These are phyloP conservation scores for Kewa caespitosa DNA, from an alignment of 179 eudicot genomes.

Conservation along the genomic window DNA sequence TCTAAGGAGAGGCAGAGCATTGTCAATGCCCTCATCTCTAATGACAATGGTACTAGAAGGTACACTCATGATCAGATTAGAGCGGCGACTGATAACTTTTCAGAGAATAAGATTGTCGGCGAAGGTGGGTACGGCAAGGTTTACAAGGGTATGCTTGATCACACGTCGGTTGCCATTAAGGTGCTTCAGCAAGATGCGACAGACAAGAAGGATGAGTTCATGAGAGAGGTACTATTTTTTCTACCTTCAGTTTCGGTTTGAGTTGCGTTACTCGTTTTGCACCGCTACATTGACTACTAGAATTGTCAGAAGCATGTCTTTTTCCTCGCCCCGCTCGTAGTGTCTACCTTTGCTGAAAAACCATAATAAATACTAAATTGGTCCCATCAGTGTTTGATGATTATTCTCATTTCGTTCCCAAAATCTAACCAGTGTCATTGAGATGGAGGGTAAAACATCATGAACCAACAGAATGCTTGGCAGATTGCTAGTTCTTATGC, in stretches of 20 bases:
- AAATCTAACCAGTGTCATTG: too few relatives aligned
- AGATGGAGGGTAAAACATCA: too few relatives aligned
- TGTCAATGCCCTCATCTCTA: conserved; percentile 47
- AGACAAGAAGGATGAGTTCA: conserved; percentile 70
- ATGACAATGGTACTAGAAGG: conserved; percentile 60
- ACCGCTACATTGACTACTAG: too few relatives aligned
- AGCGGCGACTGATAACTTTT: conserved; percentile 59
- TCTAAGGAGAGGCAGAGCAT: conserved; percentile 57
- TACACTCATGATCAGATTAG: conserved; percentile 59
- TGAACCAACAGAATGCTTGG: too few relatives aligned
- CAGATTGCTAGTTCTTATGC: too few relatives aligned
- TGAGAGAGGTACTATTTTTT: conserved; percentile 57
- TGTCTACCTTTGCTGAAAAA: too few relatives aligned
- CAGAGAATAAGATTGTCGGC: conserved; percentile 60
- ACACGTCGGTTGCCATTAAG: conserved; percentile 76
- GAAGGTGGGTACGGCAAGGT: conserved; percentile 89
- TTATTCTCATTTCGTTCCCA: too few relatives aligned
- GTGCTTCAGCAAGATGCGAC: conserved; percentile 58
- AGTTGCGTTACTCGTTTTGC: too few relatives aligned
- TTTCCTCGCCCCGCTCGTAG: too few relatives aligned
- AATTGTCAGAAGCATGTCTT: too few relatives aligned
- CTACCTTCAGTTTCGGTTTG: neutral
- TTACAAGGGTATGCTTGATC: conserved; percentile 68
- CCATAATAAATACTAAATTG: too few relatives aligned
- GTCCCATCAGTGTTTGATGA: too few relatives aligned